phyloP scores from a whole-genome alignment of 768 basidiomycete genomes.

The Auriscalpium orientale region DNA sequence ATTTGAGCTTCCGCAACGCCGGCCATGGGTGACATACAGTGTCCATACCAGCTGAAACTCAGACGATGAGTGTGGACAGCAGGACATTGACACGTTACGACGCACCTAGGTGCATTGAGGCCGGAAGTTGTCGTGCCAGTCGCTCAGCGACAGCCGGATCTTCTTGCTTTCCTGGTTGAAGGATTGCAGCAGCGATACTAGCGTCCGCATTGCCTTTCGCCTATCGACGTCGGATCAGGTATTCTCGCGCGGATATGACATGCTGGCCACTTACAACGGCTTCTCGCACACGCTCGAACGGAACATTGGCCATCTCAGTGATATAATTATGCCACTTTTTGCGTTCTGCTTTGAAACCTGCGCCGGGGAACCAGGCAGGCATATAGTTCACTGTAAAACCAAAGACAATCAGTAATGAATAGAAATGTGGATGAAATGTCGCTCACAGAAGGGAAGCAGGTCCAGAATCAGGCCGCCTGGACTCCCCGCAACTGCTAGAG shows the following conservation, averaged over 20 bases:
- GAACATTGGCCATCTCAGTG: conserved; percentile 13
- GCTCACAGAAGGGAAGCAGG: conserved; percentile 21
- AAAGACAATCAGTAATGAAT: not conserved
- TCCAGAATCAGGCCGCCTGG: conserved; percentile 43
- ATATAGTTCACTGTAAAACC: conserved; percentile 15
- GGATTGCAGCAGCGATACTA: not conserved
- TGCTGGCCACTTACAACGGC: conserved; percentile 12
- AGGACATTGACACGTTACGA: not conserved
- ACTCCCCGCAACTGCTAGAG: conserved; percentile 25
- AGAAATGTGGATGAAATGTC: not conserved
- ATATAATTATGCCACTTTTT: conserved; percentile 9
- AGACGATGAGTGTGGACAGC: not conserved
- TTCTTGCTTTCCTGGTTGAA: not conserved
- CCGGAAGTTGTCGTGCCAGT: not conserved
- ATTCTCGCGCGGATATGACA: too few relatives aligned
- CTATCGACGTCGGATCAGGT: not conserved
- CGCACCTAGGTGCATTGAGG: not conserved
- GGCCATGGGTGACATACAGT: not conserved
- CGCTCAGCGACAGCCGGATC: not conserved
- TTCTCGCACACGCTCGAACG: conserved; percentile 16
- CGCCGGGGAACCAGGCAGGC: conserved; percentile 24
- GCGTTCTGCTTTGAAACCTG: conserved; percentile 18
- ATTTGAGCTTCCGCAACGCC: conserved; percentile 4
- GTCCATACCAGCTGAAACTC: too few relatives aligned
- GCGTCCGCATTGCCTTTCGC: not conserved